These are phyloP conservation scores for Leucoagaricus sp. DNA, from an alignment of 1,284 basidiomycete genomes.

Conservation along the genomic window DNA sequence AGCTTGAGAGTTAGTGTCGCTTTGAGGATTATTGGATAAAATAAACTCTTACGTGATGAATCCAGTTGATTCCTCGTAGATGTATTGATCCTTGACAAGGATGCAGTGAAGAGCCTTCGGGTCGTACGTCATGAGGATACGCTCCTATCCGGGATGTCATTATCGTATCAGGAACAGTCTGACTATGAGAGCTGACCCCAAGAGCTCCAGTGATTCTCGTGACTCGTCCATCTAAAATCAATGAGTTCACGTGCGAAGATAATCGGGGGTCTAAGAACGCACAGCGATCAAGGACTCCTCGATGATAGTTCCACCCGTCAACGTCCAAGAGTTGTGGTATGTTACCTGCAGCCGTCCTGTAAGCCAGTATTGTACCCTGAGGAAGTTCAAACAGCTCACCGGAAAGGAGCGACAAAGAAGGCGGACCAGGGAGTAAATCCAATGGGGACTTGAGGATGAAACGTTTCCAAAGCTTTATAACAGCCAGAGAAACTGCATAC, in stretches of 20 bases:
- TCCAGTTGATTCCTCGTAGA: conserved; percentile 26
- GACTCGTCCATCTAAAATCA: not conserved
- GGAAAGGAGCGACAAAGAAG: conserved; percentile 20
- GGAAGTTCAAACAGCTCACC: conserved; percentile 16
- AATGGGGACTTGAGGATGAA: conserved; percentile 23
- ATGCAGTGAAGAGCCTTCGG: conserved; percentile 16
- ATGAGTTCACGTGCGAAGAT: not conserved
- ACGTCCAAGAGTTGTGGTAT: conserved; percentile 26
- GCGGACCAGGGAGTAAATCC: conserved; percentile 27
- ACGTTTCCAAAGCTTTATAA: conserved; percentile 17
- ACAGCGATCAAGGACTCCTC: conserved; percentile 28
- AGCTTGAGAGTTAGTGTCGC: not conserved
- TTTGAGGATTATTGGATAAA: not conserved
- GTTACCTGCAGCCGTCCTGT: conserved; percentile 23
- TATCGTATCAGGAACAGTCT: not conserved
- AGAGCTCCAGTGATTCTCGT: conserved; percentile 6
- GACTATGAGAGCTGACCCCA: conserved; percentile 6
- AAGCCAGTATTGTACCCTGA: too few species aligned
- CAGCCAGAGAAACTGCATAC: conserved; percentile 14
- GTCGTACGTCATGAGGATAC: conserved; percentile 11
- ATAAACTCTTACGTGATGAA: conserved; percentile 23
- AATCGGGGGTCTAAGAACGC: not conserved
- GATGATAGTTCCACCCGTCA: conserved; percentile 33
- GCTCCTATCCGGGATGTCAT: not conserved
- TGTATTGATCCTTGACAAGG: conserved; percentile 17